Base-by-base conservation (phyloP, 2,329 filamentous ascomycete genomes). In the Elsinoe australis region DNA sequence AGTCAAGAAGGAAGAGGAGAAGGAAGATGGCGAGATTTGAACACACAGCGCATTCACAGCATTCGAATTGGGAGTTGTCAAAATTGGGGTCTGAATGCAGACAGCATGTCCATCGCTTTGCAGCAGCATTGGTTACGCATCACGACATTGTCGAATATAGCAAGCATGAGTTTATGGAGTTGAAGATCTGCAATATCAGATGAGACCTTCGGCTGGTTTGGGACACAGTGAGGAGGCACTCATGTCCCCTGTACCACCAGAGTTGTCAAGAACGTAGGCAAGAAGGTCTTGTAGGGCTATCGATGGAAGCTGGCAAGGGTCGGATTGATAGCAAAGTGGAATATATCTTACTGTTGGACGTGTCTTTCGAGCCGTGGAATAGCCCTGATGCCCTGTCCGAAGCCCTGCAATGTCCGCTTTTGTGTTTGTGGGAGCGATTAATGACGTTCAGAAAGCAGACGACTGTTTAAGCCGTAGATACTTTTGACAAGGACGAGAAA, bases 1-100 rank as follows among this genome's bases (percentile, higher is more conserved):
- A 18, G 48, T 44, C 18, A 45, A 50, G 32, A 45, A 44, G 48
- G 48, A 50, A 7, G 48, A 44, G 15, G 41, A 50, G 29, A 50
- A 50, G 19, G 38, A 50, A 21, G 38, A 50, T 21, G 48, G 32
- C 5, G 48, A 45, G 39, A 45, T 44, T 26, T 36, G 35, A 33
- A 18, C 24, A 33, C 28, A 26, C 3, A 31, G 29, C 28, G n/a
- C 7, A 5, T 15, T 7, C 39, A 12, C 14, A 32, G 39, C 26
- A 14, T 32, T 10, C 14, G 10, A 14, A 9, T 19, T 8, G 17
- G 14, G 39, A 24, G 26, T 21, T 44, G 39, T 44, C 5, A 5
- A 44, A 44, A 44, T n/a, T n/a, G 32, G 39, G 12, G 22, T 44
- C 31, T 32, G 15, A 29, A 29, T 6, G 26, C 26, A 29, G 39